These are phyloP conservation scores for Amesomyces nigricolor DNA, from an alignment of 2,329 filamentous ascomycete genomes.

Conservation along the genomic window DNA sequence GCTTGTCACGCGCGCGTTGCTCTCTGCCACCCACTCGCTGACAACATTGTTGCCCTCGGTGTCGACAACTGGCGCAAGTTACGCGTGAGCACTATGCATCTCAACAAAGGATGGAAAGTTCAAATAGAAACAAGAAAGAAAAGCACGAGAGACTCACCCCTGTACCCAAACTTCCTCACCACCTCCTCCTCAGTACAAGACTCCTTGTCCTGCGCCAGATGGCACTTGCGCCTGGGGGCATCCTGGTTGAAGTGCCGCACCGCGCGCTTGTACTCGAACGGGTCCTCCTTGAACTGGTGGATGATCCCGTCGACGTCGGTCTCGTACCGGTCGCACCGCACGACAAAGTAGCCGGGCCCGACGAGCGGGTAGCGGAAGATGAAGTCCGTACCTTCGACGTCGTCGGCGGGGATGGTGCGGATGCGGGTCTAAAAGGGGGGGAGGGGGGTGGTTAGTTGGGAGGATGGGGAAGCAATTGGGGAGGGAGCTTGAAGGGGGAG, in stretches of 20 bases:
- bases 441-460: not conserved
- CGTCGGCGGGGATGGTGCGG: not conserved
- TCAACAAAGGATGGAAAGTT: not conserved
- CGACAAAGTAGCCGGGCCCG: not conserved
- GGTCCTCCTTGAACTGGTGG: not conserved
- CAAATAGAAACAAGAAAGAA: too few relatives aligned
- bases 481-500: not conserved
- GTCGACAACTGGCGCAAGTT: too few relatives aligned
- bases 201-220: not conserved
- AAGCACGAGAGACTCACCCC: not conserved
- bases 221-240: not conserved
- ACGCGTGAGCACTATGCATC: too few relatives aligned
- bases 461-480: not conserved
- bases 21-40: too few relatives aligned
- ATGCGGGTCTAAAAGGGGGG: not conserved
- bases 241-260: not conserved
- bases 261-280: not conserved
- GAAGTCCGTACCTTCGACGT: conserved; percentile 4
- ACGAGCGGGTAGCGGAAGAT: not conserved
- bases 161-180: not conserved
- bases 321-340: not conserved
- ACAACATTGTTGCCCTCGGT: too few relatives aligned
- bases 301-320: not conserved
- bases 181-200: not conserved
- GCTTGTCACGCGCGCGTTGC: too few relatives aligned